phyloP scores from a whole-genome alignment of 1,284 basidiomycete genomes.

The Boletus smithii region DNA sequence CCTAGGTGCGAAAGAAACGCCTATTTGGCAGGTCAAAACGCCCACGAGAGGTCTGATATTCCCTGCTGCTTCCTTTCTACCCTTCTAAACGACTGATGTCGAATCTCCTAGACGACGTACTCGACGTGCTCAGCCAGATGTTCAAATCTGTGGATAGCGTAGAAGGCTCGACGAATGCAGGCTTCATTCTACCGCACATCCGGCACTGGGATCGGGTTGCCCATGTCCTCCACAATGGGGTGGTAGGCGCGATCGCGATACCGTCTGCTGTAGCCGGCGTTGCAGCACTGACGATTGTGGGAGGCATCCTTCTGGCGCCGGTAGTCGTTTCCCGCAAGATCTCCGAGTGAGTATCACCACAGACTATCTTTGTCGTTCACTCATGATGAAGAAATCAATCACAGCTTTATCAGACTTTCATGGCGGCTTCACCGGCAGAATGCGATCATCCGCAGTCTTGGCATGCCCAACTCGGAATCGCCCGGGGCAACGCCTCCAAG shows the following conservation, averaged over 20 bases:
- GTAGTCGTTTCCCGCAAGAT: slow-evolving; percentile 4
- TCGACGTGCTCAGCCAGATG: slow-evolving; percentile 11
- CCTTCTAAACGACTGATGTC: not conserved
- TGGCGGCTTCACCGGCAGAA: slow-evolving; percentile 11
- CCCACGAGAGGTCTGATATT: slow-evolving; percentile 10
- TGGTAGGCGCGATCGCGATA: slow-evolving; percentile 5
- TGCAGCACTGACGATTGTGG: not conserved
- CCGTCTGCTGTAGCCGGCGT: slow-evolving; percentile 5
- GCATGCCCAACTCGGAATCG: not conserved
- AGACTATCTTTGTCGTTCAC: no score
- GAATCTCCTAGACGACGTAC: slow-evolving; percentile 6
- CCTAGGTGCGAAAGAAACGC: slow-evolving; percentile 7
- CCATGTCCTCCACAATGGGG: slow-evolving; percentile 2
- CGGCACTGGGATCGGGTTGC: slow-evolving; percentile 10
- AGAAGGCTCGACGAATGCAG: slow-evolving; percentile 7
- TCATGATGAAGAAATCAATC: no score
- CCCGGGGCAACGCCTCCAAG: no score
- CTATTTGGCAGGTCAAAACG: slow-evolving; percentile 11
- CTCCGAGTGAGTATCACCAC: slow-evolving; percentile 4
- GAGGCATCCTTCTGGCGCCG: slow-evolving; percentile 3
- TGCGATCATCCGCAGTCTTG: slow-evolving; percentile 11
- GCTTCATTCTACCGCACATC: slow-evolving; percentile 8
- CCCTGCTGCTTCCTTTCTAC: no score
- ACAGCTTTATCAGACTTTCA: no score
- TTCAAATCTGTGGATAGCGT: slow-evolving; percentile 14